Evolutionary conservation across 768 basidiomycete genomes (phyloP).

Genomic region (Podaxis pistillaris): DNA sequence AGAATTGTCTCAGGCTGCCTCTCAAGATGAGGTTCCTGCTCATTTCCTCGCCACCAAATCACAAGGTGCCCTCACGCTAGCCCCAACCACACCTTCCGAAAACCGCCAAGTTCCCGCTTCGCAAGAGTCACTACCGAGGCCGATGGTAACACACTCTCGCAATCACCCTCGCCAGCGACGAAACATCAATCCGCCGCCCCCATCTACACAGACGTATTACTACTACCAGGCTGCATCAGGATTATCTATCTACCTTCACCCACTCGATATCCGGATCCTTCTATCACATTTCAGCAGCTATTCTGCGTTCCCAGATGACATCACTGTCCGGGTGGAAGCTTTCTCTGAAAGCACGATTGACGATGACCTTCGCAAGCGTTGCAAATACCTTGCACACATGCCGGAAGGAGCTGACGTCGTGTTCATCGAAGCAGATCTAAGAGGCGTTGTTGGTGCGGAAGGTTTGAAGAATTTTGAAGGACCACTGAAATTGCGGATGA

Average conservation of each 20-base stretch:
- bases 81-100: slow-evolving; percentile 12
- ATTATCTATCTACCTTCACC: slow-evolving; percentile 88
- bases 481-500: slow-evolving; percentile 71
- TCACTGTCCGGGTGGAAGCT: slow-evolving; percentile 79
- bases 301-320: slow-evolving; percentile 77
- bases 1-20: slow-evolving; percentile 15
- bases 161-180: slow-evolving; percentile 57
- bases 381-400: slow-evolving; percentile 93
- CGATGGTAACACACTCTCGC: slow-evolving; percentile 33
- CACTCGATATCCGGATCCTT: slow-evolving; percentile 92
- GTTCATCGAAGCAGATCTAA: slow-evolving; percentile 87
- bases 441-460: slow-evolving; percentile 70
- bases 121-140: slow-evolving; percentile 14
- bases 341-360: slow-evolving; percentile 78
- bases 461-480: slow-evolving; percentile 83
- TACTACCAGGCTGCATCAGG: slow-evolving; percentile 96
- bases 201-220: slow-evolving; percentile 87
- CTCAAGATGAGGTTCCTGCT: slow-evolving; percentile 28
- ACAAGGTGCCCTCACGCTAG: slow-evolving; percentile 17
- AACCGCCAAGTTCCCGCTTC: slow-evolving; percentile 8
- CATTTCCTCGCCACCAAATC: slow-evolving; percentile 50
- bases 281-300: slow-evolving; percentile 82
- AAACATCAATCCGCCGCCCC: slow-evolving; percentile 84
- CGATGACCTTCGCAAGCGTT: slow-evolving; percentile 90
- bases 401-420: slow-evolving; percentile 91